Percentiles rank a stretch among this genome's conserved stretches.
phyloP scores from a whole-genome alignment of 768 basidiomycete genomes.

The Lactarius hatsudake region DNA sequence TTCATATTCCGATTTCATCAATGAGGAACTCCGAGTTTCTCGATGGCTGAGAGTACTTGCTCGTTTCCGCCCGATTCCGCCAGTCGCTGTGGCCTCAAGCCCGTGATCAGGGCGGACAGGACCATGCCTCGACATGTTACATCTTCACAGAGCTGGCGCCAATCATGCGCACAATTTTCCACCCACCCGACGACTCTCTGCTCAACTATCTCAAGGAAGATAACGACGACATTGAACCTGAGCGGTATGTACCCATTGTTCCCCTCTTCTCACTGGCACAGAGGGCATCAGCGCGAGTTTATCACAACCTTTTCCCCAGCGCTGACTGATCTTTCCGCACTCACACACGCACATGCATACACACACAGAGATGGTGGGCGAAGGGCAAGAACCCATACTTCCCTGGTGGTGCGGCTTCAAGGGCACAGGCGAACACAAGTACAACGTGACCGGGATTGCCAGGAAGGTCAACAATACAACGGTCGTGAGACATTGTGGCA shows the following conservation, averaged over 20 bases:
- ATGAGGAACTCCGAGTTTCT: too few relatives aligned
- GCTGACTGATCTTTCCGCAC: background rate
- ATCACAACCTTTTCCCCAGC: conserved; percentile 4
- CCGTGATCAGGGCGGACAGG: conserved; percentile 43
- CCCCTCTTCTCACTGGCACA: conserved; percentile 89
- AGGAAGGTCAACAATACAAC: too few relatives aligned
- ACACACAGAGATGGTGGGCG: too few relatives aligned
- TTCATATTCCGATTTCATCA: conserved; percentile 62
- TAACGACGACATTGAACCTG: conserved; percentile 78
- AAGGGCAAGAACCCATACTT: too few relatives aligned
- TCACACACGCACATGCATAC: conserved; percentile 39
- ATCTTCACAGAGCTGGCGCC: conserved; percentile 37
- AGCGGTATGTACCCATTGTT: conserved; percentile 77
- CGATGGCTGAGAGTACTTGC: too few relatives aligned
- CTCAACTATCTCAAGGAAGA: conserved; percentile 84
- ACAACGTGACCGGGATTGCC: too few relatives aligned
- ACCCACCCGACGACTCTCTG: conserved; percentile 82
- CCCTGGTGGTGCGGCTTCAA: too few relatives aligned
- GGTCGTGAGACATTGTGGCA: conserved; percentile 50
- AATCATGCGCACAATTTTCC: conserved; percentile 64
- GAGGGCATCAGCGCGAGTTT: conserved; percentile 92
- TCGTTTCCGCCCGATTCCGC: too few relatives aligned
- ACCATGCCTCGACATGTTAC: conserved; percentile 29
- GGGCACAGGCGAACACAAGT: too few relatives aligned
- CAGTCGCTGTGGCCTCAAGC: too few relatives aligned